Conservation (phyloP, 139 green algal species). For the Coelastrella sp. region DNA sequence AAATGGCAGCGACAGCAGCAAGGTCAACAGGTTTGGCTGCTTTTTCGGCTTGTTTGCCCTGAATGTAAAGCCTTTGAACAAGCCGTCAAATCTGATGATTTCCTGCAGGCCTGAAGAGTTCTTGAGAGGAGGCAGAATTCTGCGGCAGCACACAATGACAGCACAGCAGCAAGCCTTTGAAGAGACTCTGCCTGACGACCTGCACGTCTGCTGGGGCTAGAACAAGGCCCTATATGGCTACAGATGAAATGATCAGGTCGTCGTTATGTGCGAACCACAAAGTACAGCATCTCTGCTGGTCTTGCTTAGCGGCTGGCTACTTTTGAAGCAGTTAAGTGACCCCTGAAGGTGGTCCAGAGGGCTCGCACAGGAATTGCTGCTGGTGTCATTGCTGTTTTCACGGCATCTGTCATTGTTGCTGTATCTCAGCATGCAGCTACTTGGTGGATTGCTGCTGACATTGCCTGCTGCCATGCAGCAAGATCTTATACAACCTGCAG, state of each 20-base stretch:
- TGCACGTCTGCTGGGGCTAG: no score
- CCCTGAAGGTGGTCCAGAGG: no score
- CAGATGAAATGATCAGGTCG: no score
- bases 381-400: no score
- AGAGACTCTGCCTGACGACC: neutral
- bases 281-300: no score
- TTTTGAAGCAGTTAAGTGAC: no score
- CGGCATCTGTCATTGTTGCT: no score
- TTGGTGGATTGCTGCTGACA: neutral
- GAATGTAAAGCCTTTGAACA: conserved; percentile 51
- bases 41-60: neutral
- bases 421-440: no score
- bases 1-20: conserved; percentile 29
- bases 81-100: conserved; percentile 36
- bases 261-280: no score
- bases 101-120: conserved; percentile 26
- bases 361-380: no score
- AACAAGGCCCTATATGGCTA: no score
- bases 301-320: no score
- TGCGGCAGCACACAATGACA: neutral
- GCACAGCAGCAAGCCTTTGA: neutral
- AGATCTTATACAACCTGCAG: neutral
- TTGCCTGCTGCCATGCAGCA: neutral
- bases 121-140: conserved; percentile 18
- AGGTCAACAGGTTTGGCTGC: neutral